phyloP scores from a whole-genome alignment of 371 early-diverging fungal genomes.

The Mucor circinelloides region DNA sequence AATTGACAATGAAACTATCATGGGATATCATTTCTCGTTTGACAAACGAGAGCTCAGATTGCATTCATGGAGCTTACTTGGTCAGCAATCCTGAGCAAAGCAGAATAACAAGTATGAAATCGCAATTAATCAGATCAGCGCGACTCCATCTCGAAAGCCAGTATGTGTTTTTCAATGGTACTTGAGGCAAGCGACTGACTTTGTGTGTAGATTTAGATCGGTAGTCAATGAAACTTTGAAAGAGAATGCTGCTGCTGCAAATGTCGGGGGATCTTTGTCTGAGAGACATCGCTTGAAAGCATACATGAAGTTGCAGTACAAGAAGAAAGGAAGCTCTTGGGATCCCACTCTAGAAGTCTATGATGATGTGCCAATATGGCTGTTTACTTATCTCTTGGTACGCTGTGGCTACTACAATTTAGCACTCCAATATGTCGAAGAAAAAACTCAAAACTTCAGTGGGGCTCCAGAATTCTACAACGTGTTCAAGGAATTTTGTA shows the following conservation, averaged over 20 bases:
- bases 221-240: conserved; percentile 10
- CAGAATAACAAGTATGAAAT: not conserved
- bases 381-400: conserved; percentile 76
- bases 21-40: conserved; percentile 21
- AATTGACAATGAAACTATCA: not conserved
- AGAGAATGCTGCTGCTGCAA: conserved; percentile 11
- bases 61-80: not conserved
- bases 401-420: conserved; percentile 72
- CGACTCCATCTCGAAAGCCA: conserved; percentile 19
- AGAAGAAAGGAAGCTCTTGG: not conserved
- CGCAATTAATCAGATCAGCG: conserved; percentile 5
- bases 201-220: conserved; percentile 1
- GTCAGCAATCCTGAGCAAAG: not conserved
- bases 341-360: conserved; percentile 40
- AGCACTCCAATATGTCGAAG: conserved; percentile 65
- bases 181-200: not conserved
- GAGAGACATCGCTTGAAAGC: not conserved
- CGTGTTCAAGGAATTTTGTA: not conserved
- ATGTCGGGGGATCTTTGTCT: conserved; percentile 21
- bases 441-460: conserved; percentile 44
- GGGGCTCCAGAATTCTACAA: not conserved
- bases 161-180: conserved; percentile 5
- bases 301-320: conserved; percentile 1
- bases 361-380: conserved; percentile 79
- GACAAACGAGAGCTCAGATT: not conserved